Evolutionary conservation across 208 protist species (phyloP).

Genomic region (Trypanosoma mega): DNA sequence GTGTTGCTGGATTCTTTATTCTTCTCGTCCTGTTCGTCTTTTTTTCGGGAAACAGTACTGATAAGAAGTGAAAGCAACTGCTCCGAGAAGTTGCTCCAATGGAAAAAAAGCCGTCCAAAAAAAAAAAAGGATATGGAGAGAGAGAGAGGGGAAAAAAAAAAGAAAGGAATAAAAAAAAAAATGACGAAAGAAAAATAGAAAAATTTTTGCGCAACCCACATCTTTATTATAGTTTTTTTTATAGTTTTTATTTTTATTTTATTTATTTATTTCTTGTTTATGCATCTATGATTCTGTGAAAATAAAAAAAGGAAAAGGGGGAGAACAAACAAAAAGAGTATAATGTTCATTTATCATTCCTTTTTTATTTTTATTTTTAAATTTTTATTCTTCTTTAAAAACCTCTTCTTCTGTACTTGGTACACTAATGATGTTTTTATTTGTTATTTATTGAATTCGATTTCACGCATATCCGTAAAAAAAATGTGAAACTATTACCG

Average conservation of each 20-base stretch:
- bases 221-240: not conserved
- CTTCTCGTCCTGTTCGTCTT: constrained; percentile 81
- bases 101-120: not conserved
- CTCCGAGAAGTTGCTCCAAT: too few relatives aligned
- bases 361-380: constrained; percentile 1
- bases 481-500: too few relatives aligned
- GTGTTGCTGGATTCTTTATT: constrained; percentile 59
- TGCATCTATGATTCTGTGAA: constrained; percentile 6
- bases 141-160: not conserved
- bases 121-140: not conserved
- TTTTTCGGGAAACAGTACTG: constrained; percentile 29
- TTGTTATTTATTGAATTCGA: constrained; percentile 14
- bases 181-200: not conserved
- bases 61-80: constrained; percentile 8
- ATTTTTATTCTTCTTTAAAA: constrained; percentile 18
- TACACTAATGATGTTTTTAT: constrained; percentile 15
- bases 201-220: too few relatives aligned
- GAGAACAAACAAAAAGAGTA: not conserved
- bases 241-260: constrained; percentile 12
- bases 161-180: not conserved
- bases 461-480: too few relatives aligned
- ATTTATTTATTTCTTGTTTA: constrained; percentile 9
- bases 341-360: not conserved
- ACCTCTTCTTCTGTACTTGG: not conserved
- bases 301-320: constrained; percentile 9